Conservation (phyloP, 768 basidiomycete genomes). For the Auriscalpium microsporum region DNA sequence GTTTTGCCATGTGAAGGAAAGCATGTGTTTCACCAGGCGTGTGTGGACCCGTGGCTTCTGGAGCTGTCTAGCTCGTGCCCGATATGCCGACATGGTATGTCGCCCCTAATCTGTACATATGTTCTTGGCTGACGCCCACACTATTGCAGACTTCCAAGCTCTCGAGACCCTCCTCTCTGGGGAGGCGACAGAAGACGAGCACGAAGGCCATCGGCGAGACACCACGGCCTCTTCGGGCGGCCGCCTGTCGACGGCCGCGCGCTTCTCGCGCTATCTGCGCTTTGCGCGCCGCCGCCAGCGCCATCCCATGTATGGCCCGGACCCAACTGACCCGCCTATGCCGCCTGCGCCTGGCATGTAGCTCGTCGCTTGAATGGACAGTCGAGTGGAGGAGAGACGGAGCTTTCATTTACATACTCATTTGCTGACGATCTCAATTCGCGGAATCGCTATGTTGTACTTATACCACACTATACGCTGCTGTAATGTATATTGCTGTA, state of each 20-base stretch:
- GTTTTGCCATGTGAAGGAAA: conserved; percentile 87
- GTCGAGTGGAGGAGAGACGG: too few species aligned
- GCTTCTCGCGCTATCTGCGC: conserved; percentile 27
- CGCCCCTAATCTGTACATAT: neutral
- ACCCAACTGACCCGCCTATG: conserved; percentile 19
- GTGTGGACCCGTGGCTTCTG: conserved; percentile 91
- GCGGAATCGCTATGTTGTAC: too few species aligned
- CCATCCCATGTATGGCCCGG: conserved; percentile 14
- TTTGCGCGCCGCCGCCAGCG: conserved; percentile 22
- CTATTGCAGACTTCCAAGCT: conserved; percentile 25
- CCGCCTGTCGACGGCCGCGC: conserved; percentile 16
- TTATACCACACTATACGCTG: too few species aligned
- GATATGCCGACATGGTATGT: conserved; percentile 79
- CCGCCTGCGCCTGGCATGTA: conserved; percentile 13
- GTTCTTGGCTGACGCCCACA: neutral
- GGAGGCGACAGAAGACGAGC: conserved; percentile 9
- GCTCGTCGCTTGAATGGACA: too few species aligned
- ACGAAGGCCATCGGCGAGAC: conserved; percentile 10
- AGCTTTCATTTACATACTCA: too few species aligned
- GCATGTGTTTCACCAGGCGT: conserved; percentile 82
- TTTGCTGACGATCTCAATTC: too few species aligned
- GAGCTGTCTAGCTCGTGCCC: conserved; percentile 88
- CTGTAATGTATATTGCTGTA: too few species aligned
- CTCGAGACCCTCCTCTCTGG: conserved; percentile 25
- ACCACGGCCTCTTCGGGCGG: conserved; percentile 9